Evolutionary conservation across 2,329 filamentous ascomycete species (phyloP).

Genomic region (Mycocentrospora acerina): DNA sequence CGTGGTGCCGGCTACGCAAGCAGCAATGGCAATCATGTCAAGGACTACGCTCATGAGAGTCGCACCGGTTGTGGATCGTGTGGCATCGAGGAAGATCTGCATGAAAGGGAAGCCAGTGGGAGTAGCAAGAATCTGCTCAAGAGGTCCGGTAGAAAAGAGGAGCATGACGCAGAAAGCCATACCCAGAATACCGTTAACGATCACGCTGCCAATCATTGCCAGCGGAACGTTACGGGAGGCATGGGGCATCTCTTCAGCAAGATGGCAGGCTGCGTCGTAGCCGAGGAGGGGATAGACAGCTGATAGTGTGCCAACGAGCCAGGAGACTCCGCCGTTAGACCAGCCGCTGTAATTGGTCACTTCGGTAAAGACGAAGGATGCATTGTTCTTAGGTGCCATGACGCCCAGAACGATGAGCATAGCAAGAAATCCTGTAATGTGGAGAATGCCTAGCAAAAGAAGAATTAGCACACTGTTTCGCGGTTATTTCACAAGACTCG

Average conservation of each 20-base stretch:
- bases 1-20: slow-evolving; percentile 30
- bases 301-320: slow-evolving; percentile 27
- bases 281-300: slow-evolving; percentile 25
- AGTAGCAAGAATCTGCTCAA: slow-evolving; percentile 43
- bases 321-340: slow-evolving; percentile 21
- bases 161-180: slow-evolving; percentile 47
- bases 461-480: not conserved
- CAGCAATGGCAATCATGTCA: slow-evolving; percentile 16
- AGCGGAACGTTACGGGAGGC: slow-evolving; percentile 31
- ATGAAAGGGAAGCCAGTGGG: slow-evolving; percentile 49
- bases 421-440: slow-evolving; percentile 18
- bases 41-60: slow-evolving; percentile 43
- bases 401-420: slow-evolving; percentile 20
- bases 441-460: slow-evolving; percentile 18
- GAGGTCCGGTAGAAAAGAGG: slow-evolving; percentile 47
- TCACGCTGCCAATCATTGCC: slow-evolving; percentile 36
- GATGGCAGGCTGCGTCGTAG: slow-evolving; percentile 48
- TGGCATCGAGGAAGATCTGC: slow-evolving; percentile 46
- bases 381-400: slow-evolving; percentile 19
- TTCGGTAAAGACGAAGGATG: slow-evolving; percentile 21
- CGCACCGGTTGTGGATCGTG: slow-evolving; percentile 34
- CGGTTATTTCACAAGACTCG: not conserved
- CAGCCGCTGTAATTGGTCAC: slow-evolving; percentile 23
- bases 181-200: slow-evolving; percentile 51
- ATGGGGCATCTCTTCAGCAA: slow-evolving; percentile 36